Base-by-base conservation (phyloP, 2,329 filamentous ascomycete species). In the Paradendryphiella salina region DNA sequence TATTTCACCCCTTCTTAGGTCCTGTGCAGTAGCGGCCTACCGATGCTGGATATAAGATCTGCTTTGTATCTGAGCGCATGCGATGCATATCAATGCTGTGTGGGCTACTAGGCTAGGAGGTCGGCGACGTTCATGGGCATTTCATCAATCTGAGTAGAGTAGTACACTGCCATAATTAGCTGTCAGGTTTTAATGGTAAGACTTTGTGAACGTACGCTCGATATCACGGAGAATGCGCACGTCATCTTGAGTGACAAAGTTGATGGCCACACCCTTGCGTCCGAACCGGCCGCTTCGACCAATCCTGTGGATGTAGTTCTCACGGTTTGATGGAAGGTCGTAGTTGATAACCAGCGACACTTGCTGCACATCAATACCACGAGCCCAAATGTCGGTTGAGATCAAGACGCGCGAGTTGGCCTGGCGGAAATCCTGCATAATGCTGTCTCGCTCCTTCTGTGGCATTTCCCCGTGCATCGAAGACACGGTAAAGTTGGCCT, bases 401-500 rank as follows among this genome's bases (percentile, higher is more conserved):
- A 99, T 99, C 42, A 99, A 80, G 17, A 99, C 94, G 70, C 94
- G 86, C 64, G 90, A 96, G 77, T 96, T 96, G 57, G 93, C 94
- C 76, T 96, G 92, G 61, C 94, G 84, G 80, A 99, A 99, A 70
- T 99, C 94, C 73, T 96, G 90, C 94, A 99, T 99, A 71, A 99
- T 99, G 76, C 89, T 93, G 78, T 99, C 94, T 65, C 94, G 87
- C 76, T 97, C 92, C 77, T 94, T 94, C 75, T 99, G 94, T 18
- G 92, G 91, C 94, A 99, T 99, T 69, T 99, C 94, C 62, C 94
- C 94, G 73, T 99, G 94, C 94, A 99, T 99, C 66, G 89, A 93
- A 66, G 89, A 95, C 61, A 99, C 94, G 0, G 94, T 99, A 75
- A 99, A 99, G 79, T 99, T 96, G 66, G 91, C 90, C 74, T 96